Base-by-base conservation (phyloP, 352 stramenopile genomes). In the Blastocystis sp. region DNA sequence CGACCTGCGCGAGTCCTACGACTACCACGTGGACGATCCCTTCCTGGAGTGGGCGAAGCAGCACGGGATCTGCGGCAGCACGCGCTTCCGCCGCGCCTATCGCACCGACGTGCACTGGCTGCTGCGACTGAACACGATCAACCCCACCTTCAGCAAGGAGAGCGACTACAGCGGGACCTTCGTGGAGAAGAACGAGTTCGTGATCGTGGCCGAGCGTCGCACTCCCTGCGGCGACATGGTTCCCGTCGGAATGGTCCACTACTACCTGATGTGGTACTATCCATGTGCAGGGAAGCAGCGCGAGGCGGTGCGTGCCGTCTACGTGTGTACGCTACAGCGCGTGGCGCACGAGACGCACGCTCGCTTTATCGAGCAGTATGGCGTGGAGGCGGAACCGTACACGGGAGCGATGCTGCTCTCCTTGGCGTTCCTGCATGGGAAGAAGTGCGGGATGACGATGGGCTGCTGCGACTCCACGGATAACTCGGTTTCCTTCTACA, bases 181-280 rank as follows among this genome's bases (percentile, higher is more conserved):
- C 53, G 38, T 64, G 29, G 72, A 84, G 34, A 84, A 84, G 72
- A 84, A 84, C 46, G 72, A 84, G 57, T 84, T 84, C 53, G 53
- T 84, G n/a, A 84, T 84, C 34, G 18, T 84, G 9, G 72, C 72
- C 14, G 72, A 84, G 46, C 53, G 53, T 3, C 16, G 21, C 24
- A 67, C 57, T 27, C 29, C 56, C 11, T 18, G 11, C 24, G 72
- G 72, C 27, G 72, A 44, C 7, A 27, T 18, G 11, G 34, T 84
- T 36, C 72, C 72, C 46, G 72, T 84, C 40, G 72, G 29, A 16
- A 84, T 84, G 72, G 72, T 84, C 9, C 72, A 84, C 46, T 84
- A 54, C 44, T 84, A 84, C 34, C n/a, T 84, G 32, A 71, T 84
- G 57, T 65, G 53, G 53, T 84, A 84, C 36, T 84, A 71, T 36